phyloP scores from a whole-genome alignment of 495 filamentous ascomycete species.

The Astrocystis sublimbata region DNA sequence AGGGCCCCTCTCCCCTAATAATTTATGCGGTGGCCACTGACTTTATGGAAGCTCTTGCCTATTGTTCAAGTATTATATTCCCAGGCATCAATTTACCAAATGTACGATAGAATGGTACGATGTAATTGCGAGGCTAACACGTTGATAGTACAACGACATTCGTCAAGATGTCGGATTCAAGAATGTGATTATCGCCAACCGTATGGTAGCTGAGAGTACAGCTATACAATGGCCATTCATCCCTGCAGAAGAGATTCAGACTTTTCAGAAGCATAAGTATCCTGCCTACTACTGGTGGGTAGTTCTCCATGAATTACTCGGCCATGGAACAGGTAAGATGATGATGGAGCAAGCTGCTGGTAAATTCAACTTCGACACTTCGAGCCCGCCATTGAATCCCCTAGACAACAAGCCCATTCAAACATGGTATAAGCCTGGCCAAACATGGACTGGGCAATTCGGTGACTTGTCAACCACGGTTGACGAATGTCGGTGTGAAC shows the following conservation, averaged over 20 bases:
- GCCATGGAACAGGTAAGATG: conserved; percentile 39
- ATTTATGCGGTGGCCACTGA: conserved; percentile 45
- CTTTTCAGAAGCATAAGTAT: conserved; percentile 41
- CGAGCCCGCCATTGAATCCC: conserved; percentile 45
- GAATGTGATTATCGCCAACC: conserved; percentile 51
- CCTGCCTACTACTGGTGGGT: conserved; percentile 44
- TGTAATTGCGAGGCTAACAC: not conserved
- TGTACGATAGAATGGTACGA: not conserved
- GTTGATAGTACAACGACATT: conserved; percentile 49
- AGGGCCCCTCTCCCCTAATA: conserved; percentile 43
- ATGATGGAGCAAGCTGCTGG: conserved; percentile 32
- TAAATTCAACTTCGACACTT: conserved; percentile 49
- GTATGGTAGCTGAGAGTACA: conserved; percentile 42
- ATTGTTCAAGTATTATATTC: conserved; percentile 11
- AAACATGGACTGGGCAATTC: conserved; percentile 52
- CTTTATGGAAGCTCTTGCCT: conserved; percentile 11
- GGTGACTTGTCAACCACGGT: conserved; percentile 45
- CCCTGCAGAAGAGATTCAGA: conserved; percentile 34
- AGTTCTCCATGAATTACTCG: conserved; percentile 49
- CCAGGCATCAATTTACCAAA: conserved; percentile 14
- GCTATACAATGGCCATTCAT: conserved; percentile 40
- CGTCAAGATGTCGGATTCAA: conserved; percentile 49
- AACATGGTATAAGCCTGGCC: conserved; percentile 49
- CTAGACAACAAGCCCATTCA: conserved; percentile 44
- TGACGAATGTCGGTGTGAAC: conserved; percentile 52